Evolutionary conservation across 2,329 filamentous ascomycete genomes (phyloP).

Genomic region (Incumbomyces delicatus): DNA sequence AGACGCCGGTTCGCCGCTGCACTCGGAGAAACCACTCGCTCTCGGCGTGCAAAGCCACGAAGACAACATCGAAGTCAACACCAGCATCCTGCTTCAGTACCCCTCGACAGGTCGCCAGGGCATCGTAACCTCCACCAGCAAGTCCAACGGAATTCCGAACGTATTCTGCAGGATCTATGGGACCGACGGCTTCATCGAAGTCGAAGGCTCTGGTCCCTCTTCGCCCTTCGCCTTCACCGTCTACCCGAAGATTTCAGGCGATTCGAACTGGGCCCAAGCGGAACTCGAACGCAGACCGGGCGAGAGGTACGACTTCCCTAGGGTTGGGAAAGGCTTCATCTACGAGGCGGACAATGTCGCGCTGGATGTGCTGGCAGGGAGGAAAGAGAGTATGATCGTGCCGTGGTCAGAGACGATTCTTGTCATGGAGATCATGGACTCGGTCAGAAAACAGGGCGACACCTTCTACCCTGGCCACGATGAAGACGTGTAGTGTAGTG

Average conservation of each 20-base stretch:
- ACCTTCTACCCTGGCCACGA: constrained; percentile 19
- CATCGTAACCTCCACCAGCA: constrained; percentile 33
- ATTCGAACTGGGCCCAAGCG: neutral
- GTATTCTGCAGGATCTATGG: constrained; percentile 15
- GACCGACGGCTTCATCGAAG: constrained; percentile 17
- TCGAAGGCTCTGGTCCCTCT: constrained; percentile 10
- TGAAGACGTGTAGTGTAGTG: neutral
- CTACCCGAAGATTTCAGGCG: constrained; percentile 7
- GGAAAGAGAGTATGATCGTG: constrained; percentile 34
- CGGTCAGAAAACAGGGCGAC: constrained; percentile 31
- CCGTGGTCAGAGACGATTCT: constrained; percentile 39
- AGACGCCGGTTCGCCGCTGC: constrained; percentile 53
- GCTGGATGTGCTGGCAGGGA: constrained; percentile 23
- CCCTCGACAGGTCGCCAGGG: constrained; percentile 31
- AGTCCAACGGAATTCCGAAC: constrained; percentile 5
- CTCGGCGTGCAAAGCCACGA: constrained; percentile 41
- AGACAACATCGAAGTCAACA: constrained; percentile 24
- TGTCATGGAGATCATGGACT: constrained; percentile 40
- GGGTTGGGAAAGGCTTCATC: constrained; percentile 27
- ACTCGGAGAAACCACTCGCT: constrained; percentile 60
- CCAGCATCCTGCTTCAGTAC: constrained; percentile 33
- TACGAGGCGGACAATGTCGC: constrained; percentile 23
- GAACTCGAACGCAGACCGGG: constrained; percentile 15
- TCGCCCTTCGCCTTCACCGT: constrained; percentile 13
- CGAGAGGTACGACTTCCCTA: constrained; percentile 17